Evolutionary conservation across 208 protist genomes (phyloP).

Genomic region (Wallacemonas sp.): DNA sequence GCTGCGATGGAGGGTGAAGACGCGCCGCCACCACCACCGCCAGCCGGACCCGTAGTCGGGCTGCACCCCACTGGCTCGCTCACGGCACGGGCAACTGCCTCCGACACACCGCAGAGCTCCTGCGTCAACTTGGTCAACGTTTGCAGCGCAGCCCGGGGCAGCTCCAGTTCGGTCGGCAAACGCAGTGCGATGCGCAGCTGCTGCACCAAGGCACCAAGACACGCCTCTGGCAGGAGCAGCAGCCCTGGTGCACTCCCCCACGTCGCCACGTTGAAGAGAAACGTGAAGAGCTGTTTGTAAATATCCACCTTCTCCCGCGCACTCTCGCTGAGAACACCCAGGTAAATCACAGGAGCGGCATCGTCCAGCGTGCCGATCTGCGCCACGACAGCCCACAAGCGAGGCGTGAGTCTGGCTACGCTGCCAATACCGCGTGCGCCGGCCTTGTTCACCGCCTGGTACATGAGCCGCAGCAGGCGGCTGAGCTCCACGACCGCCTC

Average conservation of each 20-base stretch:
- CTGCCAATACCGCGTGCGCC: constrained; percentile 26
- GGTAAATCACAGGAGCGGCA: constrained; percentile 31
- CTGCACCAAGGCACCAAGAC: constrained; percentile 28
- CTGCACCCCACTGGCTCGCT: neutral
- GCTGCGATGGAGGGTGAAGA: neutral
- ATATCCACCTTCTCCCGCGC: constrained; percentile 61
- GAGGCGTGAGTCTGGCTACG: constrained; percentile 38
- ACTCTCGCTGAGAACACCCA: constrained; percentile 68
- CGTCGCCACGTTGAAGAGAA: constrained; percentile 47
- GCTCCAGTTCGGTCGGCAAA: constrained; percentile 57
- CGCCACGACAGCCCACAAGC: constrained; percentile 42
- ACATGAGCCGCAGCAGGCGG: constrained; percentile 65
- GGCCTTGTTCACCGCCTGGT: constrained; percentile 61
- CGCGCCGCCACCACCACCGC: neutral
- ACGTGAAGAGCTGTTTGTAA: constrained; percentile 66
- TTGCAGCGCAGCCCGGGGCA: constrained; percentile 66
- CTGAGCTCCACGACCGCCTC: constrained; percentile 54
- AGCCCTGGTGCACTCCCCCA: constrained; percentile 49
- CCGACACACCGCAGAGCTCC: constrained; percentile 21
- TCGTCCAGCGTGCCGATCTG: constrained; percentile 42
- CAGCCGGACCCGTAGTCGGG: neutral
- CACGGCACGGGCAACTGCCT: constrained; percentile 8
- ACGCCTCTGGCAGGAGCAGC: constrained; percentile 31
- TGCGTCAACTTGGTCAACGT: constrained; percentile 45
- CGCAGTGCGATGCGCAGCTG: constrained; percentile 48